A percentile compares a stretch with the other conserved stretches of the same genome.
These are phyloP conservation scores for Geranium incanum DNA, from an alignment of 441 rosid species.

Conservation along the genomic window DNA sequence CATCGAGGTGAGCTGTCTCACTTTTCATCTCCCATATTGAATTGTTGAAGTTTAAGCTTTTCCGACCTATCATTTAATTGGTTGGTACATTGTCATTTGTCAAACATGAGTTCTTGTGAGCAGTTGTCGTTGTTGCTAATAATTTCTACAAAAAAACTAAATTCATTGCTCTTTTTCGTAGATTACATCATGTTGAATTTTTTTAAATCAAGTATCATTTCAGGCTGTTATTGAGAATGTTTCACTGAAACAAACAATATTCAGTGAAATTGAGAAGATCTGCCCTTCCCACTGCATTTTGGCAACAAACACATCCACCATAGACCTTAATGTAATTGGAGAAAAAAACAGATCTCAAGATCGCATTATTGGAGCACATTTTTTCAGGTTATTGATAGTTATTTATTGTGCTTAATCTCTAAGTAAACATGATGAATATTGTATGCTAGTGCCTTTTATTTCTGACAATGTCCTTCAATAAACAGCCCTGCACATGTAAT, in stretches of 20 bases:
- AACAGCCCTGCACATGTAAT: constrained; percentile 29
- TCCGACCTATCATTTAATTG: neutral
- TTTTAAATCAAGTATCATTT: constrained; percentile 20
- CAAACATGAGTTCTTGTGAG: neutral
- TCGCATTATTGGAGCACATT: constrained; percentile 89
- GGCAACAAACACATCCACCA: constrained; percentile 88
- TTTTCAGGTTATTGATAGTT: constrained; percentile 60
- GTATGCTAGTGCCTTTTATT: neutral
- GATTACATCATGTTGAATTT: neutral
- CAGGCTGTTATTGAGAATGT: constrained; percentile 89
- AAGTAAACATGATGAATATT: constrained; percentile 8
- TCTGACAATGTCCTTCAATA: constrained; percentile 21
- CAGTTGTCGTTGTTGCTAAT: neutral
- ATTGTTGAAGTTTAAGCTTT: neutral
- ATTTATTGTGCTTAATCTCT: neutral
- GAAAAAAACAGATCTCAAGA: constrained; percentile 65
- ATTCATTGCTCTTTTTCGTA: neutral
- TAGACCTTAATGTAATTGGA: constrained; percentile 68
- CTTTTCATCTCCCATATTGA: constrained; percentile 6
- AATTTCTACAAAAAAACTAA: too few species aligned
- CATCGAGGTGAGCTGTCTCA: constrained; percentile 57
- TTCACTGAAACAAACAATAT: constrained; percentile 76
- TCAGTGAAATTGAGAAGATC: constrained; percentile 64
- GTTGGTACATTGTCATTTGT: neutral
- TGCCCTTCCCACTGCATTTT: constrained; percentile 83